Evolutionary conservation across 495 filamentous ascomycete genomes (phyloP).

Genomic region (Aspergillus bridgeri): DNA sequence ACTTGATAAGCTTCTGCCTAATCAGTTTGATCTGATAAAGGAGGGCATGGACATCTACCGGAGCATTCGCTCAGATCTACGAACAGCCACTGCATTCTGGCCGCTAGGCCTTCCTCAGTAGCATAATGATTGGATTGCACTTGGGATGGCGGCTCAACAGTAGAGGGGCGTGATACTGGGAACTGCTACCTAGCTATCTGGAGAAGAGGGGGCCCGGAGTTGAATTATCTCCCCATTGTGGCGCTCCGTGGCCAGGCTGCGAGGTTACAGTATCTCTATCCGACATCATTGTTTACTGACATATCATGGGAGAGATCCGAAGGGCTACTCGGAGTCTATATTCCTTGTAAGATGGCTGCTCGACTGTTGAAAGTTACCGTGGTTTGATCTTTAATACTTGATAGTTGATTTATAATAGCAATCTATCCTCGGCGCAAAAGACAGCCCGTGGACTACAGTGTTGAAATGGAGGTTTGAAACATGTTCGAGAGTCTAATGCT

Average conservation of each 20-base stretch:
- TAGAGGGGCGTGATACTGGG: background rate
- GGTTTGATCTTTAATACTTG: background rate
- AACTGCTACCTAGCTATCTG: slow-evolving; percentile 17
- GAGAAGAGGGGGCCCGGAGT: slow-evolving; percentile 11
- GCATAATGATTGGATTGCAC: slow-evolving; percentile 18
- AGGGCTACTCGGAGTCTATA: background rate
- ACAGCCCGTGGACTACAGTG: too few relatives aligned
- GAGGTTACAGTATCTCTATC: slow-evolving; percentile 7
- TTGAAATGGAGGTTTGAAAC: too few relatives aligned
- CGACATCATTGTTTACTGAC: slow-evolving; percentile 1
- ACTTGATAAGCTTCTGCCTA: slow-evolving; percentile 10
- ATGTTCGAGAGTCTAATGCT: too few relatives aligned
- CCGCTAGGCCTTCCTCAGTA: slow-evolving; percentile 18
- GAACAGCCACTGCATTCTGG: slow-evolving; percentile 13
- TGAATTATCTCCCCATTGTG: slow-evolving; percentile 5
- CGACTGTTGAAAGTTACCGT: slow-evolving; percentile 3
- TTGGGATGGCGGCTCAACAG: slow-evolving; percentile 11
- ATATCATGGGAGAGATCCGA: slow-evolving; percentile 2
- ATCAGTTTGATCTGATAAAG: slow-evolving; percentile 15
- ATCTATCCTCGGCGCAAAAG: background rate
- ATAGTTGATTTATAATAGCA: too few relatives aligned
- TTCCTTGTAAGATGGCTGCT: slow-evolving; percentile 5
- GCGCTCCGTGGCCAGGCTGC: background rate
- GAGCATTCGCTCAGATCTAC: slow-evolving; percentile 10
- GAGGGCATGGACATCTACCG: slow-evolving; percentile 22